Evolutionary conservation across 768 basidiomycete genomes (phyloP), one percentile per base, ranked within the genome.

Genomic region (Lyophyllum decastes): DNA sequence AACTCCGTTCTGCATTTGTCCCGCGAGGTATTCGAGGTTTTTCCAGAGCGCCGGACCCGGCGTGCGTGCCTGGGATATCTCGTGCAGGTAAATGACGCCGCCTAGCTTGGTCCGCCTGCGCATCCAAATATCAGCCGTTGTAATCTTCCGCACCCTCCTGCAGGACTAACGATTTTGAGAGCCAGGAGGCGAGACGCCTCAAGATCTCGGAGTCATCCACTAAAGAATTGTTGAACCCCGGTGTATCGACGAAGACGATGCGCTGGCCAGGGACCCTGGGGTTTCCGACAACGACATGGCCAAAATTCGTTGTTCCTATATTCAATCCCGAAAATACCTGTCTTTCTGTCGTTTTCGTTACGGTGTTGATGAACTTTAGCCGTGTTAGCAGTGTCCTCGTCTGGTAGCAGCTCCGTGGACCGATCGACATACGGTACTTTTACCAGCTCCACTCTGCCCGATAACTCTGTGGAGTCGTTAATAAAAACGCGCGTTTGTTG

Each of bases 1-100:
- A 76, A 76, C 30, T 72, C 72, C 50, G 38, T 77, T 79, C 61
- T 80, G 79, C 16, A 80, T 70, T 50, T 77, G 72, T 34, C 69
- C 68, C 61, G 80, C 81, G 63, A 80, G 72, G 17, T 19, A 46
- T 24, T 70, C 69, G 43, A 79, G 75, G 63, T 78, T 79, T 61
- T 72, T 74, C 51, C 68, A 68, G 34, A 76, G 73, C 4, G 72
- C 70, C 38, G 44, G 44, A 8, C 75, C 76, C 35, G 74, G 71
- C 61, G 77, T 71, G 19, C 73, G 64, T 57, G 70, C 62, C 43
- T 76, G 72, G 2, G 60, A 61, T 16, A 64, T 66, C 19, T 53
- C 53, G 27, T 66, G 65, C 33, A 66, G 30, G 44, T 66, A 66
- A 12, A 66, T 56, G 54, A 66, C 57, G 0, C 62, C 76, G 2